Evolutionary conservation across 805 yeast species (phyloP), one percentile per base, ranked within the genome.

Genomic region (Yamadazyma olivae): DNA sequence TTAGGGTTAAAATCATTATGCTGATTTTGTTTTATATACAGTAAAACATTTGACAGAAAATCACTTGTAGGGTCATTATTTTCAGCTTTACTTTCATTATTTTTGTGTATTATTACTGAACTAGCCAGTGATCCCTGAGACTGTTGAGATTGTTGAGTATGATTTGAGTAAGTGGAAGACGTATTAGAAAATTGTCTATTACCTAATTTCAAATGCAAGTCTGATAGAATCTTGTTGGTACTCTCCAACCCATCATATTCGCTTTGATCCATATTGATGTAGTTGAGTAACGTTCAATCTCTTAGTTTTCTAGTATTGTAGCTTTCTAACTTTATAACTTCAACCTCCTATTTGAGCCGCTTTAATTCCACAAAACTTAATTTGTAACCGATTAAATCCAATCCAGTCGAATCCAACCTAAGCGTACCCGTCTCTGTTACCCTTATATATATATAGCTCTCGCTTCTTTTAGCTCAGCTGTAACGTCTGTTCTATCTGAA

Each of bases 11-110:
- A 57, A 3, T 44, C 51, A 21, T 21, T 43, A 40, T 24, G 31
- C 9, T 36, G 38, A 38, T 53, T 52, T 33, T 46, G 46, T 19
- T 53, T 53, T 28, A 67, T 61, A 37, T 63, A 64, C 42, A 45
- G 60, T 19, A 67, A 49, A 19, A 67, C 71, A 20, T 51, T 47
- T 38, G 60, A 55, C 38, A 56, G 59, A 28, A 63, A 47, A 27
- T 46, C 56, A n/a, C 27, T 27, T 10, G 27, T 8, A 17, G 20
- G 27, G 10, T n/a, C 22, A 34, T 22, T 13, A 15, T 5, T 61
- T 17, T 51, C 28, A 19, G 55, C 54, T 32, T 45, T 31, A 33
- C 35, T 42, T 33, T 40, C 43, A 43, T 8, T 6, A n/a, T 16
- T 16, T 27, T 13, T 14, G 27, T 49, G 41, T 26, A 49, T 37